Percentiles rank a stretch among this genome's conserved stretches.
Conservation (phyloP, 2,329 filamentous ascomycete species). For the Calonectria ilicicola region DNA sequence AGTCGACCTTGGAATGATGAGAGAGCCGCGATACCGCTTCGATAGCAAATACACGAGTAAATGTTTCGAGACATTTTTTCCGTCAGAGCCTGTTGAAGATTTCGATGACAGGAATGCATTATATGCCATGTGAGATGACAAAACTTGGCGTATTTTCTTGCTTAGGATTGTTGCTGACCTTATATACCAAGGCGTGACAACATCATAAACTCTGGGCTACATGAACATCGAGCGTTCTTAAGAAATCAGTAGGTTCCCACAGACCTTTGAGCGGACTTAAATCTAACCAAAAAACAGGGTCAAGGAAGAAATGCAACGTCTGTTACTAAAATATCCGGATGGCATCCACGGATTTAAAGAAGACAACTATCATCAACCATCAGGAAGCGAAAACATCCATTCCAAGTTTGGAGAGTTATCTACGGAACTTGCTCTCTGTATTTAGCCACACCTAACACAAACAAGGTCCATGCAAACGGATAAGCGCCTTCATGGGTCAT, state of each 20-base stretch:
- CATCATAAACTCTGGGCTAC: background rate
- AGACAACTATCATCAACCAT: too few species aligned
- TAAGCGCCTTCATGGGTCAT: too few species aligned
- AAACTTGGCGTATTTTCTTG: too few species aligned
- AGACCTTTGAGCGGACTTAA: background rate
- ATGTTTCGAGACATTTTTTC: background rate
- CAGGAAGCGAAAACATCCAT: background rate
- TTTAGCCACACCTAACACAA: too few species aligned
- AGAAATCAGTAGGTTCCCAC: background rate
- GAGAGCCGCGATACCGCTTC: background rate
- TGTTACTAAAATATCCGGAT: background rate
- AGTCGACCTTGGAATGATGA: background rate
- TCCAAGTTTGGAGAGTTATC: too few species aligned
- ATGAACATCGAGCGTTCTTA: background rate
- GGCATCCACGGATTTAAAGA: background rate
- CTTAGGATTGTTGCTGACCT: background rate
- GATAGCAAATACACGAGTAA: background rate
- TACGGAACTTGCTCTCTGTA: too few species aligned
- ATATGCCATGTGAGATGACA: background rate
- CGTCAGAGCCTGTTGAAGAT: slow-evolving; percentile 1
- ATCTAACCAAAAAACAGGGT: background rate
- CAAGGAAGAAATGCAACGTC: background rate
- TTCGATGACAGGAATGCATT: slow-evolving; percentile 7
- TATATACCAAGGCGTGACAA: background rate
- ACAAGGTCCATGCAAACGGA: too few species aligned